These are phyloP conservation scores for Discostella stelligera DNA, from an alignment of 352 stramenopile genomes.

Conservation along the genomic window DNA sequence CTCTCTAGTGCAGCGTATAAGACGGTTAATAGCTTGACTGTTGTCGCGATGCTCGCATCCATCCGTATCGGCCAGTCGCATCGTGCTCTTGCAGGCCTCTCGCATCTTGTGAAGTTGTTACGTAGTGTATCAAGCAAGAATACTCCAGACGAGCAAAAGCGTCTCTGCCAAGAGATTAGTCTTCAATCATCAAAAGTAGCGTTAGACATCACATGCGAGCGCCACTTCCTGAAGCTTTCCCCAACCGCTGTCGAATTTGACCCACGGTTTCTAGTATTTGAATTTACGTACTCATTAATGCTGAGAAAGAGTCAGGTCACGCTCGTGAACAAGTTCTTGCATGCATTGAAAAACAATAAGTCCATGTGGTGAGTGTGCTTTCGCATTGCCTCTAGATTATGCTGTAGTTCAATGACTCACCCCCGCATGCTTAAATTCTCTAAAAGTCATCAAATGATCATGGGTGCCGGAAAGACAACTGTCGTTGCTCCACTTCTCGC, in stretches of 20 bases:
- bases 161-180: slow-evolving; percentile 80
- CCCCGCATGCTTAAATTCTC: background rate
- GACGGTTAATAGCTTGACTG: slow-evolving; percentile 81
- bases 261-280: slow-evolving; percentile 97
- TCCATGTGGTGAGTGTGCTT: slow-evolving; percentile 76
- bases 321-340: slow-evolving; percentile 96
- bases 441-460: slow-evolving; percentile 96
- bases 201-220: slow-evolving; percentile 78
- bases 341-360: slow-evolving; percentile 84
- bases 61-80: slow-evolving; percentile 84
- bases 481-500: slow-evolving; percentile 97
- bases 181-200: slow-evolving; percentile 82
- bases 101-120: slow-evolving; percentile 76
- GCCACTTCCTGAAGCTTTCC: slow-evolving; percentile 82
- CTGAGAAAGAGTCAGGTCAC: slow-evolving; percentile 97
- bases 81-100: slow-evolving; percentile 74
- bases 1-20: slow-evolving; percentile 81
- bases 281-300: slow-evolving; percentile 98
- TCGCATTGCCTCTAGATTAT: background rate
- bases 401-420: background rate
- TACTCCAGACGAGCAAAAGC: slow-evolving; percentile 47
- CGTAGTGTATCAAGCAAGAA: slow-evolving; percentile 69
- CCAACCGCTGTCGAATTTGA: slow-evolving; percentile 89
- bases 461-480: slow-evolving; percentile 99
- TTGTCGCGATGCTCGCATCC: slow-evolving; percentile 85